Percentiles rank a stretch among this genome's conserved stretches.
phyloP scores from a whole-genome alignment of 176 grass and related monocot genomes.

The Avena insularis region DNA sequence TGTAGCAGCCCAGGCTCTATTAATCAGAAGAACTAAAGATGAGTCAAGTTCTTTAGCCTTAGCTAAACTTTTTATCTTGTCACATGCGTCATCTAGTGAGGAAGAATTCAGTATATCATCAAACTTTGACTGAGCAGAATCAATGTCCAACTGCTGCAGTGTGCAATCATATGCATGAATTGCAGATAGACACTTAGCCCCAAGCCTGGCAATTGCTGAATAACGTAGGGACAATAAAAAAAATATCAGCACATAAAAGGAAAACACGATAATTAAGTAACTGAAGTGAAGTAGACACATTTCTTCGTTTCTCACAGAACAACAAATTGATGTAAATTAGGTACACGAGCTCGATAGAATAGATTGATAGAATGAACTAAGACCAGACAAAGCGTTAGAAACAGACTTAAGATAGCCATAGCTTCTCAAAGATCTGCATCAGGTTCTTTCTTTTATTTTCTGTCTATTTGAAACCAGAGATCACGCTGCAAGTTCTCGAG shows the following conservation, averaged over 20 bases:
- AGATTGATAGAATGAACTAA: background rate
- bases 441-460: constrained; percentile 1
- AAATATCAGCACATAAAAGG: background rate
- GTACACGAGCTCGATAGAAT: background rate
- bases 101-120: constrained; percentile 87
- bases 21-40: constrained; percentile 93
- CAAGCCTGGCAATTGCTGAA: constrained; percentile 82
- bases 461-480: constrained; percentile 15
- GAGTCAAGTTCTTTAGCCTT: constrained; percentile 91
- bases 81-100: constrained; percentile 78
- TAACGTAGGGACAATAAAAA: constrained; percentile 31
- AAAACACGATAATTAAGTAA: constrained; percentile 8
- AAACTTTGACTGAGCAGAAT: constrained; percentile 85
- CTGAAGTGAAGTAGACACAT: background rate
- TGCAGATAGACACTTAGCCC: constrained; percentile 88
- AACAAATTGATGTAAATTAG: background rate
- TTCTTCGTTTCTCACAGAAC: background rate
- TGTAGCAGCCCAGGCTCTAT: constrained; percentile 84
- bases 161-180: constrained; percentile 84
- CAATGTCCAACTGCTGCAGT: constrained; percentile 69
- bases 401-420: background rate
- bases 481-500: constrained; percentile 18
- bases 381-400: background rate
- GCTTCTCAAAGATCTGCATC: constrained; percentile 9
- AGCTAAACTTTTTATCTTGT: constrained; percentile 75